Evolutionary conservation across 169 alveolate genomes (phyloP).

Genomic region (Plasmodium fragile): DNA sequence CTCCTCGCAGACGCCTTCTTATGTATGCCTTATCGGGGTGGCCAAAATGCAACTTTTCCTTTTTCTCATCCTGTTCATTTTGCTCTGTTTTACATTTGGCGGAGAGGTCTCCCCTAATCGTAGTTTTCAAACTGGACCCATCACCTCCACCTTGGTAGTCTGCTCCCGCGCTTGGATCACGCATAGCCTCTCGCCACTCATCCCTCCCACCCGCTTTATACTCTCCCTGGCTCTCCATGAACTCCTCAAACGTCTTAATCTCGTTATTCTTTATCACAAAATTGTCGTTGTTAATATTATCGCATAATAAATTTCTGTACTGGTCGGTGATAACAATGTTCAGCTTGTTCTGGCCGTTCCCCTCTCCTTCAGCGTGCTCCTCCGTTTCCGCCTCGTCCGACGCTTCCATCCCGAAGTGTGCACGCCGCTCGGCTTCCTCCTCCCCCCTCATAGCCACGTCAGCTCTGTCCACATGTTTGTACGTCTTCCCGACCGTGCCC

Average conservation of each 20-base stretch:
- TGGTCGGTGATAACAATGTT: constrained; percentile 9
- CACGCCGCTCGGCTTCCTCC: background rate
- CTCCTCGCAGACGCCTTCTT: constrained; percentile 36
- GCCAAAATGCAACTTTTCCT: background rate
- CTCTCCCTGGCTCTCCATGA: constrained; percentile 11
- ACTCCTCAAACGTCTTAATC: constrained; percentile 41
- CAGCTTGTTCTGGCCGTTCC: background rate
- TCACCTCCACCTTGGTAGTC: background rate
- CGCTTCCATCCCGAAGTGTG: background rate
- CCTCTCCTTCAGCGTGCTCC: background rate
- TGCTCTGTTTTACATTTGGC: background rate
- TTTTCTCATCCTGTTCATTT: background rate
- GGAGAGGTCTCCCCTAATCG: background rate
- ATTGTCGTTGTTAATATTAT: constrained; percentile 60
- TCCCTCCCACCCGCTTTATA: background rate
- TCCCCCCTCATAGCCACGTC: background rate
- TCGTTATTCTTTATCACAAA: constrained; percentile 63
- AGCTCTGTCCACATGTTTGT: background rate
- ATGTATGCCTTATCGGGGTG: background rate
- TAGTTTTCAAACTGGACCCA: background rate
- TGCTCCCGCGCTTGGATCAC: background rate
- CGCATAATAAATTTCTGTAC: constrained; percentile 34
- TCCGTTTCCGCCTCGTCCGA: background rate
- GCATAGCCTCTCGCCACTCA: constrained; percentile 31
- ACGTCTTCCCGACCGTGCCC: background rate